Evolutionary conservation across 78 protist genomes (phyloP), one percentile per base, ranked within the genome.

Genomic region (Dictyostelium brefeldianum): DNA sequence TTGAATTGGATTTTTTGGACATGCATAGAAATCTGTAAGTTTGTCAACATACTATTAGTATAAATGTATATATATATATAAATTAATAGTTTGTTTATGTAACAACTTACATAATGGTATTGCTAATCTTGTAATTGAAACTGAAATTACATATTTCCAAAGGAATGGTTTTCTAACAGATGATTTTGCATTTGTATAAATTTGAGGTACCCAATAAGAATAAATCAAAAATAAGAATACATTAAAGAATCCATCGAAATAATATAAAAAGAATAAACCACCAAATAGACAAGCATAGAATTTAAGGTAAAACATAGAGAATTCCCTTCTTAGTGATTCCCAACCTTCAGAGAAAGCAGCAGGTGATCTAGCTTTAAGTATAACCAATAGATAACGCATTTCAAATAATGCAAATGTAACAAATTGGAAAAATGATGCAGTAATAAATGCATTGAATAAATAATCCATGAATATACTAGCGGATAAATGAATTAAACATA

Each of bases 161-260:
- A 51, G 67, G 64, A 89, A 78, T 14, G 89, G 82, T 67, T 84
- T 83, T 82, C 82, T 51, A 5, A 90, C 36, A 0, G 81, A 79
- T 67, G 67, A 46, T 36, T 67, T 29, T 18, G 69, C 91, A 59
- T 83, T 80, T 41, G 53, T 48, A 11, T 29, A 22, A 17, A 96
- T 95, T 89, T 96, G 98, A 11, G 98, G 98, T 9, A 96, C 80
- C 96, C 95, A 97, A 65, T 90, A 96, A 22, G 95, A 91, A 80
- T 78, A 97, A 59, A 93, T 56, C 20, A 97, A 53, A 65, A 97
- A 94, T 43, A 96, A 31, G 31, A 96, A 69, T 18, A 84, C 5
- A 12, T 64, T 29, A 59, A 96, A 94, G 15, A 80, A 31, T 22
- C 14, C 22, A 25, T 83, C 77, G 43, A 93, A 54, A 59, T 96